Base-by-base conservation (phyloP, 129 eudicot species). In the Chrysanthemum seticuspe region DNA sequence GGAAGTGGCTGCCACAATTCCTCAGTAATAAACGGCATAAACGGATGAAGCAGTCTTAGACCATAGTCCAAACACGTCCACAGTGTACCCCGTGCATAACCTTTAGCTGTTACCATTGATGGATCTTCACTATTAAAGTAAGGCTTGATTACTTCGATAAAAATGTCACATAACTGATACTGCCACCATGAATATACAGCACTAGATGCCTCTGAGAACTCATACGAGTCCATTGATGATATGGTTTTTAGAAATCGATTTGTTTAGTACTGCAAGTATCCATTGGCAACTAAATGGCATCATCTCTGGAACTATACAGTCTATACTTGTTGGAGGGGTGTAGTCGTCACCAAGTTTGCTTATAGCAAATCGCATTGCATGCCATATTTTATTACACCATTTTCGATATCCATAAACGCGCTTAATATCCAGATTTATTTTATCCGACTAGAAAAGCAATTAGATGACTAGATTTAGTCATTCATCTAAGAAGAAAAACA, bases 1-100 rank as follows among this genome's bases (percentile, higher is more conserved):
- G 98, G 98, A 66, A 93, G 97, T 13, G 97, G 86, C 76, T 93
- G 98, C 97, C 97, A 93, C 73, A 93, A 72, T 71, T 93, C 98
- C 77, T 93, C 98, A 1, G 95, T 89, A 68, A 92, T 90, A 73
- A 73, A 89, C 5, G 98, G 98, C 98, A 93, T 93, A 74, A 92
- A 87, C 11, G 98, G 98, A 78, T 93, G 97, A 18, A 93, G 95
- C 79, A 93, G 74, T 19, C 90, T 81, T 65, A 93, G 71, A 31
- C 97, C 98, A 62, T 78, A 85, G 70, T 93, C 98, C 60, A 93
- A 81, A 76, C 98, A 93, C 62, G 86, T 67, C 98, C 98, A 93
- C 78, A 89, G 64, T 0, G 96, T 83, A 69, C 87, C 95, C 77
- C 81, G 97, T 13, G 98, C 98, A 84, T 13, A 84, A 58, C 70